These are phyloP conservation scores for Solanum ossicruentum DNA, from an alignment of 257 asterid genomes.

Conservation along the genomic window DNA sequence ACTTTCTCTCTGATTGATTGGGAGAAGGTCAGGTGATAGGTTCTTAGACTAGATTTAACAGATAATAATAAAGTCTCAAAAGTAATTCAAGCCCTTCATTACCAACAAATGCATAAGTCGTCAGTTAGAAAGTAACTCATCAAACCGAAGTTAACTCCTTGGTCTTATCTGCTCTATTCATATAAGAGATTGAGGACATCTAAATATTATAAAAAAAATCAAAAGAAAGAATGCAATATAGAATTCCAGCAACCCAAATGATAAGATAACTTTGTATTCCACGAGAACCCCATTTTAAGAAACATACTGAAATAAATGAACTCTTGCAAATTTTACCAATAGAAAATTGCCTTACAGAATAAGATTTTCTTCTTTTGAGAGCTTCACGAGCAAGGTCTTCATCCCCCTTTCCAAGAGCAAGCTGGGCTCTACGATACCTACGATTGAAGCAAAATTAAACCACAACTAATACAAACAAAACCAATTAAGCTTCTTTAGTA, in stretches of 20 bases:
- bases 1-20: neutral
- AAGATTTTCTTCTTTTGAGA: slow-evolving; percentile 84
- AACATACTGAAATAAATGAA: neutral
- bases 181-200: neutral
- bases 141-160: neutral
- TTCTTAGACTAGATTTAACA: neutral
- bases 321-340: neutral
- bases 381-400: slow-evolving; percentile 99
- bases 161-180: neutral
- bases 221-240: neutral
- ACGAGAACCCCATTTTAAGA: neutral
- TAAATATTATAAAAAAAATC: neutral
- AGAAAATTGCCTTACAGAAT: slow-evolving; percentile 43
- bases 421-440: slow-evolving; percentile 96
- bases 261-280: neutral
- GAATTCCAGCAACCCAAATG: neutral
- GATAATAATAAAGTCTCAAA: neutral
- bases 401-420: slow-evolving; percentile 89
- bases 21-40: neutral
- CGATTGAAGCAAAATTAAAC: slow-evolving; percentile 7
- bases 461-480: slow-evolving; percentile 7
- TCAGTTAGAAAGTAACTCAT: neutral
- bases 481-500: neutral
- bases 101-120: neutral
- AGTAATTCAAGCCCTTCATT: neutral